Evolutionary conservation across 202 grass and related monocot genomes (phyloP), one percentile per base, ranked within the genome.

Genomic region (Panicum hallii): DNA sequence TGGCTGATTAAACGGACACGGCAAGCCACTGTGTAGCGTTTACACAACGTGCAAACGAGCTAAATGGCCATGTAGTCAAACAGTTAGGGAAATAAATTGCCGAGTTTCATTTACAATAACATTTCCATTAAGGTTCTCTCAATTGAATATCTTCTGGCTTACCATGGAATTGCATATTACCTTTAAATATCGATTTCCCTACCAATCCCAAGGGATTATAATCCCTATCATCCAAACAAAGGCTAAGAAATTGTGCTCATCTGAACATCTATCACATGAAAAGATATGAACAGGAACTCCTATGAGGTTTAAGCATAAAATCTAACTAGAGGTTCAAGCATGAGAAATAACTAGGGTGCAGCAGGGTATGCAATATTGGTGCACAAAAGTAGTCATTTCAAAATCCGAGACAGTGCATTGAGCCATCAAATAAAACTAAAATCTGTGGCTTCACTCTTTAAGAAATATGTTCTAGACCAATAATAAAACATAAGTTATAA

Each of bases 121-220:
- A 82, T 43, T 82, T 77, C 45, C 48, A 46, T 63, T 14, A 16
- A 52, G 17, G 43, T 54, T 32, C 4, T 82, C 74, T 89, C 17
- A 80, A 80, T 70, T 9, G 22, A 73, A 62, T 53, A 84, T 63
- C 61, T 50, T 75, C 52, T 81, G 48, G 52, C 47, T 75, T 40
- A 40, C 48, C 50, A 75, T 41, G 72, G 56, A 55, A 75, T 19
- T 55, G 32, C 48, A 75, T 16, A 54, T 54, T 36, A 34, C 72
- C 30, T 88, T 80, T 52, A 0, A 50, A 34, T 52, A 54, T 75
- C 5, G 20, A 75, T 57, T 56, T n/a, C 32, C 19, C 54, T 67
- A 75, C 19, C 4, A 2, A 38, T 53, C 28, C 16, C 15, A 54
- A 11, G 16, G 32, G 8, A 53, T 53, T 36, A 11, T 50, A 34